Percentiles rank a stretch among this genome's conserved stretches.
These are phyloP conservation scores for Stropharia rugosoannulata DNA, from an alignment of 768 basidiomycete genomes.

Conservation along the genomic window DNA sequence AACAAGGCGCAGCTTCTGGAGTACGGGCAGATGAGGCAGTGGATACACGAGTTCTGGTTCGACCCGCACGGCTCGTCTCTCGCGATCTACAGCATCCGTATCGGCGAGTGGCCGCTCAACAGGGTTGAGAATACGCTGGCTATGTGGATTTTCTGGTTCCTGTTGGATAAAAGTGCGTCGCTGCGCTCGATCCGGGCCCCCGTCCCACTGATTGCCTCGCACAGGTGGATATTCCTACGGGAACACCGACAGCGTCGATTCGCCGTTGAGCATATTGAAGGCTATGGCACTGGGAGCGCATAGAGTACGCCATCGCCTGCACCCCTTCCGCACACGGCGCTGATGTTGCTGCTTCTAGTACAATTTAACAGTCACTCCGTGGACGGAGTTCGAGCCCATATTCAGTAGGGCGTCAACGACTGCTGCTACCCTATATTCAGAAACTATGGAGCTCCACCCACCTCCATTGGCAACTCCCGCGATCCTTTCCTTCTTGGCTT, in stretches of 20 bases:
- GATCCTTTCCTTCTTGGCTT: conserved; percentile 65
- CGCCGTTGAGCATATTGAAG: conserved; percentile 53
- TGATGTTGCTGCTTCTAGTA: conserved; percentile 44
- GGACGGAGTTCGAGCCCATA: conserved; percentile 54
- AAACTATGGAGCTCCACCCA: conserved; percentile 45
- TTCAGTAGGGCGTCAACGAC: conserved; percentile 13
- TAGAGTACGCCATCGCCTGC: conserved; percentile 28
- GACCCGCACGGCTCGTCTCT: conserved; percentile 55
- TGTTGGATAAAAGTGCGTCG: conserved; percentile 57
- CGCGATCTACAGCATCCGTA: conserved; percentile 38
- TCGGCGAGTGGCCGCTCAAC: conserved; percentile 56
- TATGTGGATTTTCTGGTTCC: conserved; percentile 82
- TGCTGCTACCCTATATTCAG: conserved; percentile 41
- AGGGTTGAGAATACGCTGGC: conserved; percentile 54
- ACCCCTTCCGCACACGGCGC: conserved; percentile 4
- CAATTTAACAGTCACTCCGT: conserved; percentile 52
- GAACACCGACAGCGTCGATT: conserved; percentile 35
- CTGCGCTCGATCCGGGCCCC: not conserved
- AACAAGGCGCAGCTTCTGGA: conserved; percentile 71
- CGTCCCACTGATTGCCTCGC: not conserved
- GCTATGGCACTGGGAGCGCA: conserved; percentile 69
- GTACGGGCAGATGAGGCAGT: conserved; percentile 59
- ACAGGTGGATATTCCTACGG: conserved; percentile 49
- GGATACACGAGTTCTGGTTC: conserved; percentile 72
- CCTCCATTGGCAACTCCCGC: conserved; percentile 70